phyloP scores from a whole-genome alignment of 2,329 filamentous ascomycete genomes.

The Nannizziopsis barbatae region DNA sequence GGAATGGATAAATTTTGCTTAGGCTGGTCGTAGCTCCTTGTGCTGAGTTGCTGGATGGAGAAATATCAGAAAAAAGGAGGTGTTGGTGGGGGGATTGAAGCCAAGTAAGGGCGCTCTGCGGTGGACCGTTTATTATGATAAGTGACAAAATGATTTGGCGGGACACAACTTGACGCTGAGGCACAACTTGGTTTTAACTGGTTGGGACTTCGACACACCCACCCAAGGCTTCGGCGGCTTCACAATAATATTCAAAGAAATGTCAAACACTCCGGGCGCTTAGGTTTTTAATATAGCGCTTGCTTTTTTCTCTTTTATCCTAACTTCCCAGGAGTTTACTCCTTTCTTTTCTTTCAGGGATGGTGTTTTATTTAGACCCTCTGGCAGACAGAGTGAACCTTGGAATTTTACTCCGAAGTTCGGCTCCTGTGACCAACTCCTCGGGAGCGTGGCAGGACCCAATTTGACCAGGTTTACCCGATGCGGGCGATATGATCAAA shows the following conservation, averaged over 20 bases:
- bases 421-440: neutral
- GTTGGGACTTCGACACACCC: too few relatives aligned
- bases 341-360: too few relatives aligned
- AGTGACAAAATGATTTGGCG: neutral
- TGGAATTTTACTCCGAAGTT: too few relatives aligned
- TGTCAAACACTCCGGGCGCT: too few relatives aligned
- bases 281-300: too few relatives aligned
- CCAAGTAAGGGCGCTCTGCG: neutral
- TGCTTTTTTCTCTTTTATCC: too few relatives aligned
- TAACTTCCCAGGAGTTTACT: too few relatives aligned
- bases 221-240: too few relatives aligned
- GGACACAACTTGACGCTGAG: neutral
- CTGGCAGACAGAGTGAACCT: too few relatives aligned
- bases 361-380: too few relatives aligned
- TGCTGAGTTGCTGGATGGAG: neutral
- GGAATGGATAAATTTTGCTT: neutral
- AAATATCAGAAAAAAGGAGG: neutral
- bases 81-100: conserved; percentile 7
- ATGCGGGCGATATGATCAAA: neutral
- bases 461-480: conserved; percentile 3
- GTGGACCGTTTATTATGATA: neutral
- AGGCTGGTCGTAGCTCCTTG: neutral
- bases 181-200: too few relatives aligned
- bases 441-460: conserved; percentile 6
- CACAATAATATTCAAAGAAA: too few relatives aligned